Evolutionary conservation across 2,329 filamentous ascomycete genomes (phyloP), one percentile per base, ranked within the genome.

Genomic region (Ophiostoma pallidulum): DNA sequence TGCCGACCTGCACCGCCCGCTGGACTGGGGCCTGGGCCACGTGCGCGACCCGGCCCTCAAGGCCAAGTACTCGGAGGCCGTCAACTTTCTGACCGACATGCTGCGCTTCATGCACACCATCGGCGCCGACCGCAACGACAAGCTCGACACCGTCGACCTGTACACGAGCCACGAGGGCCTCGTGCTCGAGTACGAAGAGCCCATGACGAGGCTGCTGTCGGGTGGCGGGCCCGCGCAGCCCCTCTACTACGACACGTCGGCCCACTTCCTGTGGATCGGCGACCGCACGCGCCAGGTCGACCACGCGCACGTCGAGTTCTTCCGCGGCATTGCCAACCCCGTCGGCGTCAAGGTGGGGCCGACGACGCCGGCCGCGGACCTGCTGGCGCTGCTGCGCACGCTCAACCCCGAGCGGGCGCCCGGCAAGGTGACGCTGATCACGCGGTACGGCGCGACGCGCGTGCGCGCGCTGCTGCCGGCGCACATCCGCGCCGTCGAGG

Each of bases 181-280:
- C 18, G 77, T 96, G 2, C 78, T 98, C 8, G 90, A 96, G 63
- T 98, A 98, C 64, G 92, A 98, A 64, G 82, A 96, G 66, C 78
- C 80, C 43, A 71, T 98, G 37, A 96, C 91, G 2, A 77, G 92
- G 9, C 18, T 43, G 42, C 14, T 39, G 32, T 28, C 40, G 3
- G 80, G n/a, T n/a, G n/a, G n/a, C n/a, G n/a, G n/a, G n/a, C n/a
- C n/a, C n/a, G n/a, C n/a, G n/a, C n/a, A n/a, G n/a, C n/a, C n/a
- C n/a, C n/a, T 82, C 59, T 94, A 86, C 75, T 97, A 94, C 70
- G 85, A 95, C 66, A 97, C 91, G 0, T 94, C 88, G 4, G 87
- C 88, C 0, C 92, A 98, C 64, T 97, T 98, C 71, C 77, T 98
- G 63, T 98, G 92, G 92, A 94, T 98, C 58, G 92, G 92, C 47